phyloP scores from a whole-genome alignment of 1,284 basidiomycete species.

The Ganoderma leucocontextum region DNA sequence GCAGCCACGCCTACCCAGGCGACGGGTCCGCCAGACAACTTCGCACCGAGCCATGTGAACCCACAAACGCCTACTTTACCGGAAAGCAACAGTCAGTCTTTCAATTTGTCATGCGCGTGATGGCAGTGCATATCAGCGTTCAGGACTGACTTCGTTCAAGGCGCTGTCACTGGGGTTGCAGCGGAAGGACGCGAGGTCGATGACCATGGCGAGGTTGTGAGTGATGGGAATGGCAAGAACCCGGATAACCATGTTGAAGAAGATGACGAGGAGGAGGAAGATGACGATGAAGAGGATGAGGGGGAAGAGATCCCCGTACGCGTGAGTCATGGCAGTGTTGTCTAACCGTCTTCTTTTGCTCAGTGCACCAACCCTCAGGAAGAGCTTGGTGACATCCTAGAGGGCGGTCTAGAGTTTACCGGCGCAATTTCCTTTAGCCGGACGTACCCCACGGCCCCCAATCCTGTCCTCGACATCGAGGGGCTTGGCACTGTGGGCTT shows the following conservation, averaged over 20 bases:
- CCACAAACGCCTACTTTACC: background rate
- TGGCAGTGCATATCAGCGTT: background rate
- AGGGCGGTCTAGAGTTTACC: slow-evolving; percentile 27
- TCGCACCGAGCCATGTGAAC: background rate
- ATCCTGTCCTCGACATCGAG: slow-evolving; percentile 32
- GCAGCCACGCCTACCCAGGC: background rate
- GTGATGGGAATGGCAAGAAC: too few species aligned
- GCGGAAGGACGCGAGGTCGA: background rate
- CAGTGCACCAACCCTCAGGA: background rate
- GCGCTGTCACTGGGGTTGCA: background rate
- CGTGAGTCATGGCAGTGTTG: background rate
- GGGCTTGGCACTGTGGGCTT: slow-evolving; percentile 46
- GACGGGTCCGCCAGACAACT: background rate
- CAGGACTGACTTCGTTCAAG: background rate
- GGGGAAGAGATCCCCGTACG: background rate
- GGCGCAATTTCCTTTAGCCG: slow-evolving; percentile 34
- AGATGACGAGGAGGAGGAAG: background rate
- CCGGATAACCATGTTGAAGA: background rate
- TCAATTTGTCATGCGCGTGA: background rate
- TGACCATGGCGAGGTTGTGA: background rate
- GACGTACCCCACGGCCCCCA: slow-evolving; percentile 35
- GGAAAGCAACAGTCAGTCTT: background rate
- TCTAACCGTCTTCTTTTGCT: background rate
- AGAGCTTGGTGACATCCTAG: slow-evolving; percentile 1
- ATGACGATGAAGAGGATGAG: background rate